A percentile compares a stretch with the other conserved stretches of the same genome.
Conservation (phyloP, 306 rosid genomes). For the Fagus sylvatica region DNA sequence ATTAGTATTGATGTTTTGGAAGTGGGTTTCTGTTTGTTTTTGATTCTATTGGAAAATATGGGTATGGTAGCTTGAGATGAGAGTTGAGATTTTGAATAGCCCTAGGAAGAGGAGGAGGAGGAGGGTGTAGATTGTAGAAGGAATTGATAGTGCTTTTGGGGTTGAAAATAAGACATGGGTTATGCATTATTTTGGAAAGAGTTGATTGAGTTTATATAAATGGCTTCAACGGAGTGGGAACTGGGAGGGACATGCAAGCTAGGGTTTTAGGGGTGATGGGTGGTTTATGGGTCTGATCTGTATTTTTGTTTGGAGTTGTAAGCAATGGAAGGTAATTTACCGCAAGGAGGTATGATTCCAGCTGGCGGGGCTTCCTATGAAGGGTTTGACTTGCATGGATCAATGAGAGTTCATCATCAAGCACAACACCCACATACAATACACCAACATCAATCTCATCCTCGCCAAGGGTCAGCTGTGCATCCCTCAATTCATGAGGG, state of each 20-base stretch:
- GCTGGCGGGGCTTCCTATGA: constrained; percentile 66
- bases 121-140: background rate
- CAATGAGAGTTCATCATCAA: constrained; percentile 53
- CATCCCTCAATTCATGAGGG: constrained; percentile 60
- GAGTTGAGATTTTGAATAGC: constrained; percentile 24
- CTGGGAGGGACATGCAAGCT: constrained; percentile 7
- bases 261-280: constrained; percentile 24
- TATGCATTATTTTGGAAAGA: constrained; percentile 26
- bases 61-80: constrained; percentile 27
- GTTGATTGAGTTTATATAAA: constrained; percentile 3
- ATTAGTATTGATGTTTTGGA: background rate
- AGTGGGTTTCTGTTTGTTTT: constrained; percentile 27
- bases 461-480: constrained; percentile 53
- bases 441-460: constrained; percentile 53
- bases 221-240: background rate
- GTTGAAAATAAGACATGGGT: constrained; percentile 15
- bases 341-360: constrained; percentile 71
- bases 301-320: constrained; percentile 31
- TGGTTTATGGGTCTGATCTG: constrained; percentile 33
- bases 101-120: too few relatives aligned
- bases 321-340: constrained; percentile 78
- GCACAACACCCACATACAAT: constrained; percentile 46
- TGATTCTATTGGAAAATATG: constrained; percentile 17
- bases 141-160: constrained; percentile 21
- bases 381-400: constrained; percentile 71